Conservation (phyloP, 495 filamentous ascomycete species). For the Hypoxylon crocopeplum region DNA sequence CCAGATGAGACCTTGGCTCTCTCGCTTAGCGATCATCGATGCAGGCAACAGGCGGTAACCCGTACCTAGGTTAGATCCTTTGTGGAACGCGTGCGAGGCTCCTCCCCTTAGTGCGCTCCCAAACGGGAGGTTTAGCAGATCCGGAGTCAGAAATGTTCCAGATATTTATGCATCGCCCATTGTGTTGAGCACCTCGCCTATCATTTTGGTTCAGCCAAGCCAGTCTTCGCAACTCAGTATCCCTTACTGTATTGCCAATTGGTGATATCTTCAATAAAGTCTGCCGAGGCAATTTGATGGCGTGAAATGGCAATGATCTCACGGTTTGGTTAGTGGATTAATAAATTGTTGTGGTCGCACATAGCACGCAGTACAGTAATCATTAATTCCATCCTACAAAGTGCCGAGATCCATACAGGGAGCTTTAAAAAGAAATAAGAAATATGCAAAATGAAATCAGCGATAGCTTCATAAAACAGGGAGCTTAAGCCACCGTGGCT, state of each 20-base stretch:
- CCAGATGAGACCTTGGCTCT: constrained; percentile 9
- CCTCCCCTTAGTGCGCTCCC: constrained; percentile 18
- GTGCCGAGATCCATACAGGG: not conserved
- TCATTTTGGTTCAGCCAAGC: too few species aligned
- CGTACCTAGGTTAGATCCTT: constrained; percentile 20
- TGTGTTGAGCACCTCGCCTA: too few species aligned
- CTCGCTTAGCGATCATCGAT: constrained; percentile 12
- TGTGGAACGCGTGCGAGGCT: constrained; percentile 22
- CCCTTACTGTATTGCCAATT: constrained; percentile 14
- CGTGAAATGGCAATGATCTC: constrained; percentile 22
- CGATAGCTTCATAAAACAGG: not conserved
- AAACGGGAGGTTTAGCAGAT: constrained; percentile 32
- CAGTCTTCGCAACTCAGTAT: not conserved
- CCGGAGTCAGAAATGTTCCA: constrained; percentile 5
- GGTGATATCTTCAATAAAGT: not conserved
- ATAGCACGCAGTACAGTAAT: constrained; percentile 16
- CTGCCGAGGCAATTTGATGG: not conserved
- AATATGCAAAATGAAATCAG: too few species aligned
- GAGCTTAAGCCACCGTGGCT: constrained; percentile 18
- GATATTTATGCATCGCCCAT: too few species aligned
- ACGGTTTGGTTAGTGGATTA: constrained; percentile 2
- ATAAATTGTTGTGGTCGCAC: constrained; percentile 9
- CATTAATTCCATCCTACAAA: not conserved
- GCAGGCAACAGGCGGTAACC: constrained; percentile 18
- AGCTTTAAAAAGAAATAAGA: too few species aligned